These are phyloP conservation scores for Heliosperma pusillum DNA, from an alignment of 148 eudicot species.

Conservation along the genomic window DNA sequence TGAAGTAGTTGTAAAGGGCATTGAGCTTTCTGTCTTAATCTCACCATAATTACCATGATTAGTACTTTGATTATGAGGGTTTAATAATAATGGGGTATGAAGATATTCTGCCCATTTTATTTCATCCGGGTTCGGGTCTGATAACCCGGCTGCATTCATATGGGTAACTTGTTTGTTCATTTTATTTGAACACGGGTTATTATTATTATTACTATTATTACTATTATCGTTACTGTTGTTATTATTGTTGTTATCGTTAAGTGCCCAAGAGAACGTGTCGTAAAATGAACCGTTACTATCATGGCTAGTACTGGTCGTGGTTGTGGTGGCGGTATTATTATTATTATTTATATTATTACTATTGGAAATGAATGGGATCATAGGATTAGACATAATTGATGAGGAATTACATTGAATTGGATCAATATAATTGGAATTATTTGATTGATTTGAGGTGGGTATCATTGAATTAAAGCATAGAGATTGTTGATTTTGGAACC, in stretches of 20 bases:
- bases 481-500: constrained; percentile 27
- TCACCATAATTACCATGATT: constrained; percentile 35
- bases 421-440: constrained; percentile 19
- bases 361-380: constrained; percentile 36
- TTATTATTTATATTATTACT: constrained; percentile 3
- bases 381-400: constrained; percentile 23
- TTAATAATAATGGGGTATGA: constrained; percentile 41
- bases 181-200: constrained; percentile 3
- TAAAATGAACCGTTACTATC: constrained; percentile 27
- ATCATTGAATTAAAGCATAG: constrained; percentile 33
- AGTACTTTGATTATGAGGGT: constrained; percentile 4
- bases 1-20: constrained; percentile 17
- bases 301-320: constrained; percentile 25
- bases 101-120: constrained; percentile 73
- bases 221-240: not conserved
- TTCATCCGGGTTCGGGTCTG: constrained; percentile 40
- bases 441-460: constrained; percentile 20
- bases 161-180: not conserved
- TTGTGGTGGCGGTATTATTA: constrained; percentile 12
- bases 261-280: constrained; percentile 47
- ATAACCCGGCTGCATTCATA: constrained; percentile 18
- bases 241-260: constrained; percentile 23
- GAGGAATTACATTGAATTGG: constrained; percentile 25
- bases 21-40: constrained; percentile 42
- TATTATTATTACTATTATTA: constrained; percentile 21